Base-by-base conservation (phyloP, 371 early-diverging fungal genomes). In the Catenaria anguillulae region DNA sequence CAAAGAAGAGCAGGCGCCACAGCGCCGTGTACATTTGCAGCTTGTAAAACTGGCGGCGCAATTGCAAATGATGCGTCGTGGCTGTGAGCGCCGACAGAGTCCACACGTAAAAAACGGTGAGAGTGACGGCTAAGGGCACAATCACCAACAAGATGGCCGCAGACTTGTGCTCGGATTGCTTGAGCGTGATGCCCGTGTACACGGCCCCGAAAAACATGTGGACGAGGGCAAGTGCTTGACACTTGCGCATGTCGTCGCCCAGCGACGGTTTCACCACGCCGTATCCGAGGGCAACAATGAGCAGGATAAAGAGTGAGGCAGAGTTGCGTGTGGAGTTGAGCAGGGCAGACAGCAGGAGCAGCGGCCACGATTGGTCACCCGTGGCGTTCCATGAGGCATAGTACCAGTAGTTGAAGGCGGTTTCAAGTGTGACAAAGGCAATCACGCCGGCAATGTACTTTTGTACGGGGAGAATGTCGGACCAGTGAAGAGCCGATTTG, bases 81-180 rank as follows among this genome's bases (percentile, higher is more conserved):
- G 75, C 66, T 5, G 76, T 76, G 58, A 89, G 65, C 4, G 75
- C 75, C 48, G 77, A 74, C 60, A 83, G 67, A 8, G 80, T 95
- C 91, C 95, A 93, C n/a, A 88, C 77, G 70, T 95, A 95, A 65
- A 97, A 95, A 26, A 82, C 75, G 0, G 89, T 90, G 90, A 93
- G 89, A 42, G 91, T 87, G 29, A 87, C 68, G 0, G 93, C 81
- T 31, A 95, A 73, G 0, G 97, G 97, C 29, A 97, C 77, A 23
- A 89, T 84, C 26, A 89, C 87, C 52, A 92, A 64, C 35, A 97
- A 66, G 19, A 89, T 83, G 26, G 87, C 68, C 60, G 80, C 75
- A 10, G 80, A 79, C 17, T 82, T 82, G 46, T 84, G 78, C 54
- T 90, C 87, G 0, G 86, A 83, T 6, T 83, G 77, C 26, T 86